phyloP scores from a whole-genome alignment of 2,329 filamentous ascomycete species.

The Colletotrichum sp. region DNA sequence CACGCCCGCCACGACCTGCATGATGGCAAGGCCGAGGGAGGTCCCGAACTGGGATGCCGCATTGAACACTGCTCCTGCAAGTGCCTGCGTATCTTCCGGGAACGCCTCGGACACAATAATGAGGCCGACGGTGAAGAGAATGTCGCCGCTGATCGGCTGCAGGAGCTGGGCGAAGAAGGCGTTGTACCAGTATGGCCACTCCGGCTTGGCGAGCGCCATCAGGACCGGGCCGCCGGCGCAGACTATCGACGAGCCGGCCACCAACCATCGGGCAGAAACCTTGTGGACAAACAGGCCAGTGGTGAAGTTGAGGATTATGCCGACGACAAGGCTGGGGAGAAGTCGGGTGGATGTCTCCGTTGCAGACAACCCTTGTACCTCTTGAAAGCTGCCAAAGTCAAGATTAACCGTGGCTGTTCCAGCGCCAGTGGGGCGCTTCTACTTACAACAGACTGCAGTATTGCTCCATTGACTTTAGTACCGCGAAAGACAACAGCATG shows the following conservation, averaged over 20 bases:
- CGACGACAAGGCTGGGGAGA: conserved; percentile 49
- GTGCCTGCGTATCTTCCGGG: conserved; percentile 58
- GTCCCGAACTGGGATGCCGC: conserved; percentile 61
- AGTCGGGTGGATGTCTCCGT: conserved; percentile 46
- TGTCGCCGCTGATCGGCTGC: conserved; percentile 45
- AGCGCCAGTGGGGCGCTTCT: background rate
- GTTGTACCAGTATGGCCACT: conserved; percentile 56
- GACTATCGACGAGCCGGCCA: conserved; percentile 43
- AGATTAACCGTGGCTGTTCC: background rate
- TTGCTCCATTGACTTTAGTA: conserved; percentile 50
- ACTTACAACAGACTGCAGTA: conserved; percentile 37
- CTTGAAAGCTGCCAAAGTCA: background rate
- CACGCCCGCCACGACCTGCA: conserved; percentile 47
- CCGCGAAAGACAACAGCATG: conserved; percentile 46
- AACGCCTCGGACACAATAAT: conserved; percentile 61
- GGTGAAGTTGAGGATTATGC: conserved; percentile 43
- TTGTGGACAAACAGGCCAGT: conserved; percentile 51
- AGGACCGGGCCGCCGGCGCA: conserved; percentile 52
- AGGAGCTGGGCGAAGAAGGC: conserved; percentile 49
- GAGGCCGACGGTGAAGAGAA: conserved; percentile 61
- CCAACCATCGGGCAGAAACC: conserved; percentile 42
- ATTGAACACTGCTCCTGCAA: conserved; percentile 68
- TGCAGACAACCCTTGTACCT: background rate
- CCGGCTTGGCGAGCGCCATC: conserved; percentile 56
- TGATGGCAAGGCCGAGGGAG: conserved; percentile 50